Evolutionary conservation across 1,139 yeast genomes (phyloP).

Genomic region (Scheffersomyces cryptocercus): DNA sequence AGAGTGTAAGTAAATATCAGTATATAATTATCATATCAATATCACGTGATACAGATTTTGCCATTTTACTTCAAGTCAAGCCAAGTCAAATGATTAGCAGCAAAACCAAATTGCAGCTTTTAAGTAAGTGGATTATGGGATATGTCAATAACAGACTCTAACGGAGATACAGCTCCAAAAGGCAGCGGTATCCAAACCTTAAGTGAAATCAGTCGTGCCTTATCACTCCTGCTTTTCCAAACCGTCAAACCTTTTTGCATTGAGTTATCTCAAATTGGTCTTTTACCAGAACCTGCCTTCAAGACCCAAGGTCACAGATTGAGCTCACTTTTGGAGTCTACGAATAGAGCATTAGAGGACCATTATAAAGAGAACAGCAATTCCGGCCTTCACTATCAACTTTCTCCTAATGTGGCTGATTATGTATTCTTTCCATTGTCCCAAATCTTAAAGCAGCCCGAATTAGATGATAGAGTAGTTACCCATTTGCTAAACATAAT

Average conservation of each 20-base stretch:
- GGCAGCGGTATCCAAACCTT: too few relatives aligned
- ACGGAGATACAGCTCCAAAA: too few relatives aligned
- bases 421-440: conserved; percentile 46
- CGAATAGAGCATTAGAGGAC: conserved; percentile 10
- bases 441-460: conserved; percentile 29
- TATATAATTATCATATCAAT: too few relatives aligned
- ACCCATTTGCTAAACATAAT: conserved; percentile 28
- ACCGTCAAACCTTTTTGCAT: conserved; percentile 38
- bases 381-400: conserved; percentile 16
- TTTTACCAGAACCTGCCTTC: conserved; percentile 14
- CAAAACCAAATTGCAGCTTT: too few relatives aligned
- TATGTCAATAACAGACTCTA: too few relatives aligned
- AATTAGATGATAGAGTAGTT: conserved; percentile 20
- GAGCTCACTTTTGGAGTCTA: conserved; percentile 1
- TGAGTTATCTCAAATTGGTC: conserved; percentile 25
- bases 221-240: conserved; percentile 33
- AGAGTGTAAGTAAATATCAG: too few relatives aligned
- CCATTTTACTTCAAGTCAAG: too few relatives aligned
- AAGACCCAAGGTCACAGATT: conserved; percentile 2
- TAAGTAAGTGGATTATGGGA: too few relatives aligned
- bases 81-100: too few relatives aligned
- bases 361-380: conserved; percentile 16
- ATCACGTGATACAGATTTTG: too few relatives aligned
- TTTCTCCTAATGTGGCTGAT: conserved; percentile 39
- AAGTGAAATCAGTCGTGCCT: too few relatives aligned